Percentiles rank a stretch among this genome's conserved stretches.
These are phyloP conservation scores for Wickerhamiella brachini DNA, from an alignment of 805 yeast species.

Conservation along the genomic window DNA sequence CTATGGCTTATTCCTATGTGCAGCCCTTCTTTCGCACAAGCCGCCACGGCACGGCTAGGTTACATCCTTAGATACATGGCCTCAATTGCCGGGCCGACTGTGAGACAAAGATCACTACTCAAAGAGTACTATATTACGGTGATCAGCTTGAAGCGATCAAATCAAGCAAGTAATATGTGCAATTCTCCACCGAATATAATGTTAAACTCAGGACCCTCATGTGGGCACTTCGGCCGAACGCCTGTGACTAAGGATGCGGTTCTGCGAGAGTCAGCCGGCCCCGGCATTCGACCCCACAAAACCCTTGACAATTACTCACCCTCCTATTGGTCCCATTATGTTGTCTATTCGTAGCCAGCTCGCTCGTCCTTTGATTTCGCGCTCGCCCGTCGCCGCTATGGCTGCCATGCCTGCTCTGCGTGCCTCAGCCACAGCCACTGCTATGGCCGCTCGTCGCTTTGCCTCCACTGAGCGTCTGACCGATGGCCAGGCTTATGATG, in stretches of 20 bases:
- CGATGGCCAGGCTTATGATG: slow-evolving; percentile 47
- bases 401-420: not conserved
- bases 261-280: not conserved
- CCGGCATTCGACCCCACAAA: not conserved
- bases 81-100: no score
- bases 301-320: not conserved
- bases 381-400: not conserved
- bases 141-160: no score
- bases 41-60: no score
- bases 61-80: no score
- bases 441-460: slow-evolving; percentile 1
- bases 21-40: no score
- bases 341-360: not conserved
- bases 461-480: slow-evolving; percentile 37
- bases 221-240: no score
- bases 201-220: no score
- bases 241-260: not conserved
- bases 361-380: not conserved
- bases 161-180: no score
- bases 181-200: no score
- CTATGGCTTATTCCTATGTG: no score
- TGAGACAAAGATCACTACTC: no score
- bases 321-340: not conserved
- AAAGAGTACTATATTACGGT: no score
- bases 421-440: not conserved